These are phyloP conservation scores for Raphidocelis subcapitata DNA, from an alignment of 139 green algal species.

Conservation along the genomic window DNA sequence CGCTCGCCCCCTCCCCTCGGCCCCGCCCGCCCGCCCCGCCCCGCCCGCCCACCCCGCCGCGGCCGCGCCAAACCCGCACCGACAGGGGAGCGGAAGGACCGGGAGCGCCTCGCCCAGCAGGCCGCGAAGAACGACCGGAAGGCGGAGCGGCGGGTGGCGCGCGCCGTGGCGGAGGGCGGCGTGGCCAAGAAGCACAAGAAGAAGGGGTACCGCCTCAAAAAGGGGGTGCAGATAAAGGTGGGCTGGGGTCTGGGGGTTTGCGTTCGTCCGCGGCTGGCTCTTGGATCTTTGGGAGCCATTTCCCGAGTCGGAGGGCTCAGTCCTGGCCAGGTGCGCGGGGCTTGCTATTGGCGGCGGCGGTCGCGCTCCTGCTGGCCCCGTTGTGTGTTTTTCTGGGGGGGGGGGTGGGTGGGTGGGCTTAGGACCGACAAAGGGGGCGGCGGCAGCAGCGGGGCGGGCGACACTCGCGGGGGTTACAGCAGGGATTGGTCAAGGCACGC, in stretches of 20 bases:
- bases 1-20: background rate
- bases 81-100: slow-evolving; percentile 13
- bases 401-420: too few relatives aligned
- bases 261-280: background rate
- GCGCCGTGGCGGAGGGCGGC: background rate
- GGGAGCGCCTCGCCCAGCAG: slow-evolving; percentile 16
- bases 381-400: too few relatives aligned
- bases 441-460: too few relatives aligned
- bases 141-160: slow-evolving; percentile 13
- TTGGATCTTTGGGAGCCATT: background rate
- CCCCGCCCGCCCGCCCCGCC: too few relatives aligned
- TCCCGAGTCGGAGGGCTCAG: background rate
- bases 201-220: slow-evolving; percentile 7
- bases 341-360: background rate
- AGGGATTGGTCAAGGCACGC: too few relatives aligned
- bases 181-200: slow-evolving; percentile 10
- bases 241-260: background rate
- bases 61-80: background rate
- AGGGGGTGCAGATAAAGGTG: slow-evolving; percentile 17
- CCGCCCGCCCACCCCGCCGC: too few relatives aligned
- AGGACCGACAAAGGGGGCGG: too few relatives aligned
- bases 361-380: background rate
- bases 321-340: background rate
- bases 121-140: slow-evolving; percentile 20
- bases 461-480: too few relatives aligned